Evolutionary conservation across 148 eudicot species (phyloP), one percentile per base, ranked within the genome.

Genomic region (Pouteria glomerata): DNA sequence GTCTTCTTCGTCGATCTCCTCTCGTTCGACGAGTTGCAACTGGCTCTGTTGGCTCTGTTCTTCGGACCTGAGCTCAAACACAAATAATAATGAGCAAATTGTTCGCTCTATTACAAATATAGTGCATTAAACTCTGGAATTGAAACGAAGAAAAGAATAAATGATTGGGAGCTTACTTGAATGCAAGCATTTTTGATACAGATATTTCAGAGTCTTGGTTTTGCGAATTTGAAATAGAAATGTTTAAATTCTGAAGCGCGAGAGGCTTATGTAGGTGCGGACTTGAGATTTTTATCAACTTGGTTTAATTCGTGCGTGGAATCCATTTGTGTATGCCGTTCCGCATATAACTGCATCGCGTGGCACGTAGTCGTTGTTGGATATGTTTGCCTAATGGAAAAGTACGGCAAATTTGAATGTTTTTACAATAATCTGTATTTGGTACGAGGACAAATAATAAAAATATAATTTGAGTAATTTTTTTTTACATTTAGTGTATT

Each of bases 1-100:
- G 23, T 92, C 97, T 71, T 92, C 97, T 39, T 89, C 97, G 7
- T 92, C 98, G 77, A 90, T 73, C 57, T 93, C 98, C 50, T 93
- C 96, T 76, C 96, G 77, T 69, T 90, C 87, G 47, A 93, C 85
- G 50, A 93, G 87, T 84, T 90, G 96, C 61, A 89, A 63, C 57
- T 90, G 96, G 78, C 86, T 82, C 76, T 81, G 87, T 62, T 90
- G 96, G 78, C 86, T 82, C 76, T 81, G 87, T 62, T 92, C 96
- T 75, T 92, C 97, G 42, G 91, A 75, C 69, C 97, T 92, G 76
- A 61, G 26, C 41, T 18, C 27, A 73, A 50, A 58, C 29, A 74
- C 39, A 68, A 24, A 68, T 11, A 72, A 74, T n/a, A 51, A 74
- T 61, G 21, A 42, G 73, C 47, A 53, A 55, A 44, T 16, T 18